Evolutionary conservation across 2,329 filamentous ascomycete species (phyloP), one percentile per base, ranked within the genome.

Genomic region (Thelonectria blattea): DNA sequence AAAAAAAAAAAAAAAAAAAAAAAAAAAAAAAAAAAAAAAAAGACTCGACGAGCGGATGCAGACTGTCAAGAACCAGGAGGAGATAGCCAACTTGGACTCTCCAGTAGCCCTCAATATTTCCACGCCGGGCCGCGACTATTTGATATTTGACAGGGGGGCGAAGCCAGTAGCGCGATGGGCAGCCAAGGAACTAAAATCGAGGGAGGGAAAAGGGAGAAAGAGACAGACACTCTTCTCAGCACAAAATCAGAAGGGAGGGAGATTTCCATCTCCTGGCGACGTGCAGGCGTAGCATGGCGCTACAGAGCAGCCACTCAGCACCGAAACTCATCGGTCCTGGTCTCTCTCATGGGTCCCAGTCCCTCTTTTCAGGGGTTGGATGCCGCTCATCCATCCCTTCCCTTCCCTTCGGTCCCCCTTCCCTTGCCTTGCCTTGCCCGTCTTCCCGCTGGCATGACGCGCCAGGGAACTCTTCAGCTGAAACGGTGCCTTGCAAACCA

Each of bases 171-270:
- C 42, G 17, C 20, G 4, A 10, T 43, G 18, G 17, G 18, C 27
- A 32, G 49, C 34, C 27, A 30, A 20, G 49, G 49, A 22, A 30
- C 49, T 52, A 41, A 52, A 52, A 52, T 48, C 27, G 30, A 46
- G 32, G 47, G 39, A 18, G 10, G 32, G n/a, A 43, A 52, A 48
- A 27, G 17, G 17, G 24, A 30, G 15, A 15, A 15, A 42, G 37
- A 37, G 11, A 20, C 14, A 20, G 11, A n/a, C n/a, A n/a, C n/a
- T n/a, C n/a, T n/a, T n/a, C n/a, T 24, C 22, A 6, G 22, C 22
- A 24, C 22, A 24, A n/a, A 24, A 24, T 24, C 22, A 4, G 22
- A 24, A 37, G 42, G 17, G 42, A 14, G 18, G 42, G 18, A 43
- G 17, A n/a, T 18, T 17, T 11, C 37, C 37, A 41, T 30, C 27